Evolutionary conservation across 768 basidiomycete species (phyloP), one percentile per base, ranked within the genome.

Genomic region (Leccinum longicurvipes): DNA sequence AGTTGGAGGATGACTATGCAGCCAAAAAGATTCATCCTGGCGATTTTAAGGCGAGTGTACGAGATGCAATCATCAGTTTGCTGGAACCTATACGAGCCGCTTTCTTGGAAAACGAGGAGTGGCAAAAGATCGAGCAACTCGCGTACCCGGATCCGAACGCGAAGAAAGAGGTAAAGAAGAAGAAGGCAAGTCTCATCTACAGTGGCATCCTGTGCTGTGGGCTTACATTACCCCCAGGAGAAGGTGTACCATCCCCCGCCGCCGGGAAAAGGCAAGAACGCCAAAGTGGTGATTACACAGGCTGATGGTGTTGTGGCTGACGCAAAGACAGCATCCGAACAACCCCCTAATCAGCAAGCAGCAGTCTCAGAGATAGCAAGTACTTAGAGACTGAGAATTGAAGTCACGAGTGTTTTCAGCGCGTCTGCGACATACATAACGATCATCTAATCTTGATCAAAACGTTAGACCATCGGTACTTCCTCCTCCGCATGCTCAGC

Each of bases 211-310:
- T n/a, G n/a, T n/a, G n/a, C 2, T 28, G 10, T 9, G 25, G 6
- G 21, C 41, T 65, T 4, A 59, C 47, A 12, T 36, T 19, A 36
- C 7, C 11, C 60, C 0, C 55, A 90, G 89, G 85, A 84, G 53
- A 90, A 91, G 69, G 84, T 86, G 8, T 92, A 91, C 75, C 86
- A 87, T 64, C 90, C 90, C 3, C 90, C 89, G 8, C 90, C 89
- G 2, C 88, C 88, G 0, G 89, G 88, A 1, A 91, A 85, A 61
- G 89, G 87, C 41, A 89, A 79, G 71, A 84, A 83, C 47, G 53
- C 53, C 7, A 62, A 63, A 24, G 46, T 14, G 3, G 52, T 32
- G 31, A 12, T 32, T 32, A 14, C 31, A 32, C n/a, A n/a, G n/a
- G n/a, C n/a, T n/a, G n/a, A n/a, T 32, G 31, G 31, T 32, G 31